Evolutionary conservation across 2,329 filamentous ascomycete species (phyloP).

Genomic region (Venturia aucupariae): DNA sequence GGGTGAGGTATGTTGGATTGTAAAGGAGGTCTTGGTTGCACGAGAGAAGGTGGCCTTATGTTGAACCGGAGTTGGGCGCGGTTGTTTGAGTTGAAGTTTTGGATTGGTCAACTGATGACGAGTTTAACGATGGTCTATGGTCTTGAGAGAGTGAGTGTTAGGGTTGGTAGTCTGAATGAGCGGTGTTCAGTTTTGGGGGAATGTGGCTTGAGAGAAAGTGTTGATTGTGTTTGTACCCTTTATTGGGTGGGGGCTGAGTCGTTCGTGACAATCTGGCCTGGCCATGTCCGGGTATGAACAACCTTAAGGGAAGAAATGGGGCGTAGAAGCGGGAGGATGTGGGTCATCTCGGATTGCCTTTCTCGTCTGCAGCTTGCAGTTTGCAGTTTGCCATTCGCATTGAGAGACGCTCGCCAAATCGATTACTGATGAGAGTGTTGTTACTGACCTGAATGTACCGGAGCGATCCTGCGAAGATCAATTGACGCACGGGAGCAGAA

Average conservation of each 20-base stretch:
- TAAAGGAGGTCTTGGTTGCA: neutral
- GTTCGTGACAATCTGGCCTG: constrained; percentile 3
- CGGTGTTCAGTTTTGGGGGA: neutral
- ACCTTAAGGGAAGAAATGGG: neutral
- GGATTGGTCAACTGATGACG: neutral
- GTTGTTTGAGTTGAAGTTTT: neutral
- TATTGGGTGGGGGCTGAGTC: neutral
- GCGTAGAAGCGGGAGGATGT: neutral
- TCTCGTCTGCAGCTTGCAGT: neutral
- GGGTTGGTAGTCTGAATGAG: neutral
- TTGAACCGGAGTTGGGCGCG: neutral
- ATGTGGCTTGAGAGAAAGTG: constrained; percentile 1
- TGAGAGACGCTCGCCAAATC: neutral
- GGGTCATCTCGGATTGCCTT: neutral
- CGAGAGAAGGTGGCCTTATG: neutral
- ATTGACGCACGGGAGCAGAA: neutral
- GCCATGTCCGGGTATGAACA: neutral
- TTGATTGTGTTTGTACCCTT: neutral
- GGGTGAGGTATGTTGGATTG: neutral
- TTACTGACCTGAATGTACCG: neutral
- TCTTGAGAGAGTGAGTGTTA: neutral
- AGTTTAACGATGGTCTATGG: neutral
- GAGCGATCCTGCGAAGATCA: neutral
- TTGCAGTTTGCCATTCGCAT: too few relatives aligned
- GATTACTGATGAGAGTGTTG: neutral